Evolutionary conservation across 106 monocot genomes (phyloP).

Genomic region (Dendrobium huoshanense): DNA sequence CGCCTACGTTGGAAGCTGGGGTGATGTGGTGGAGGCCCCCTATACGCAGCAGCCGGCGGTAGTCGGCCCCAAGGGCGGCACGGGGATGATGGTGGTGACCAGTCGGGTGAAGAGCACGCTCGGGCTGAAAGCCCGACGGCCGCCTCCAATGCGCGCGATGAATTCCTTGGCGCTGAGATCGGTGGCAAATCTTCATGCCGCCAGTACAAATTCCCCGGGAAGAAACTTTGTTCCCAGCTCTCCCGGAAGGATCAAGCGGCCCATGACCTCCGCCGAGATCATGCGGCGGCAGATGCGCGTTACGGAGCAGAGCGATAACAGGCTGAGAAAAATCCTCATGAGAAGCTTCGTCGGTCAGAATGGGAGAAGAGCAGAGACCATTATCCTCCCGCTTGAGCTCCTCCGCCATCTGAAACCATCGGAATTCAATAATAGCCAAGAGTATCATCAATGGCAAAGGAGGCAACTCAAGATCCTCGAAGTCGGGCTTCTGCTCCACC

Average conservation of each 20-base stretch:
- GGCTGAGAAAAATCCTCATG: slow-evolving; percentile 55
- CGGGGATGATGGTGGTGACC: slow-evolving; percentile 33
- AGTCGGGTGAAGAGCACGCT: slow-evolving; percentile 45
- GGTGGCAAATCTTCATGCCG: neutral
- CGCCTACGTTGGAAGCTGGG: neutral
- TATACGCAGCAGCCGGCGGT: neutral
- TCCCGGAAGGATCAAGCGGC: slow-evolving; percentile 37
- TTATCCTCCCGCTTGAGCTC: slow-evolving; percentile 54
- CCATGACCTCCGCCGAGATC: slow-evolving; percentile 75
- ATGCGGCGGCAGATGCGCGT: slow-evolving; percentile 71
- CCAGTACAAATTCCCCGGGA: slow-evolving; percentile 16
- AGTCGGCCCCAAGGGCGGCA: slow-evolving; percentile 9
- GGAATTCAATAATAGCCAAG: slow-evolving; percentile 37
- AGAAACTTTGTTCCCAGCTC: slow-evolving; percentile 7
- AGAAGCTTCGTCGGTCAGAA: slow-evolving; percentile 57
- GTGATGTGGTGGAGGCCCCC: slow-evolving; percentile 10
- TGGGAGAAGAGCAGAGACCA: slow-evolving; percentile 40
- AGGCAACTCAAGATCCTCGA: slow-evolving; percentile 56
- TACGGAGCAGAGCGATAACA: slow-evolving; percentile 46
- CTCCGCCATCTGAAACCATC: slow-evolving; percentile 48
- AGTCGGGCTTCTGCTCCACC: slow-evolving; percentile 33
- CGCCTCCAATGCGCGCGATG: slow-evolving; percentile 31
- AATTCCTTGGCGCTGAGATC: slow-evolving; percentile 1
- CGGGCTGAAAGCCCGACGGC: slow-evolving; percentile 41
- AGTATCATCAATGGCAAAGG: slow-evolving; percentile 55